Evolutionary conservation across 441 rosid species (phyloP).

Genomic region (Erodium trifolium): DNA sequence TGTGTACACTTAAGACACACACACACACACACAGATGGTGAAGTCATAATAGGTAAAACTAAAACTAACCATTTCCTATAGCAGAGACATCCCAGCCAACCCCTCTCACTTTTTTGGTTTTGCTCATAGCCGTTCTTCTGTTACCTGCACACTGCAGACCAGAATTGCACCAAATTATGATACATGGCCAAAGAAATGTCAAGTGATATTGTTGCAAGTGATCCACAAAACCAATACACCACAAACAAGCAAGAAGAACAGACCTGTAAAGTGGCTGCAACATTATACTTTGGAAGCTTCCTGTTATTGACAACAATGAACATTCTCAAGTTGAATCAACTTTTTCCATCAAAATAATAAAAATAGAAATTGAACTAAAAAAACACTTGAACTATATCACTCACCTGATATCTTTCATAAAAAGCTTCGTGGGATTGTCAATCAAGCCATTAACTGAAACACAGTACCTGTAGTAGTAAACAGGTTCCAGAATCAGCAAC

Average conservation of each 20-base stretch:
- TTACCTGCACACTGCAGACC: constrained; percentile 90
- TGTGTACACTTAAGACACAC: not conserved
- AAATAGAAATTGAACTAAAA: not conserved
- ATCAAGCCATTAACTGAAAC: constrained; percentile 48
- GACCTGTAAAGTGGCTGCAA: constrained; percentile 84
- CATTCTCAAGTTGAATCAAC: constrained; percentile 9
- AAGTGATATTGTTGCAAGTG: not conserved
- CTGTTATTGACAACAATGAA: constrained; percentile 30
- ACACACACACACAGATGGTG: not conserved
- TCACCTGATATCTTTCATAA: constrained; percentile 67
- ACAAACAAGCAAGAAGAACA: not conserved
- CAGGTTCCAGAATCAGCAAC: constrained; percentile 10
- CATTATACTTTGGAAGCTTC: constrained; percentile 68
- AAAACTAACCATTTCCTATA: constrained; percentile 70
- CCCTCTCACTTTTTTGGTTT: constrained; percentile 62
- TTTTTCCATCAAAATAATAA: constrained; percentile 2
- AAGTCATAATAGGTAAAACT: constrained; percentile 14
- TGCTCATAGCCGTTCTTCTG: constrained; percentile 97
- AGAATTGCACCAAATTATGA: constrained; percentile 16
- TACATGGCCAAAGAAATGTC: not conserved
- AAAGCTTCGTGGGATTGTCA: constrained; percentile 44
- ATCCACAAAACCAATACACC: constrained; percentile 1
- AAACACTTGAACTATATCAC: constrained; percentile 12
- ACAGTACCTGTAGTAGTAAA: constrained; percentile 44
- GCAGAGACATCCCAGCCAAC: constrained; percentile 99